Base-by-base conservation (phyloP, 75 land plant genomes). In the Selaginella tamariscina region DNA sequence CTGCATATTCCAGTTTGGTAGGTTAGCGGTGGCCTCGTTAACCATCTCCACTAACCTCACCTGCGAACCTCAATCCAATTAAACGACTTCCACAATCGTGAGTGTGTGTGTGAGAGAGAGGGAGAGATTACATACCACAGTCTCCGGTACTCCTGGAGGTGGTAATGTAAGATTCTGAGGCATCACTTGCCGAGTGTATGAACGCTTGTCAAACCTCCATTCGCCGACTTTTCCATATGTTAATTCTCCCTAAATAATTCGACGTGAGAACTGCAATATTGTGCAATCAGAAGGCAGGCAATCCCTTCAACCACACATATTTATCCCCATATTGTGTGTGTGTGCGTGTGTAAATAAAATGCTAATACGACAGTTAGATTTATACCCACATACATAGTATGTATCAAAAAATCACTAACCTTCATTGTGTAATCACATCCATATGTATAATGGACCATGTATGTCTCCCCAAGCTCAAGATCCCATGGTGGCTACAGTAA, bases 361-460 rank as follows among this genome's bases (percentile, higher is more conserved):
- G 54, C 20, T 49, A 49, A 13, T 49, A 13, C 54, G 18, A 49
- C 54, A 13, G 54, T 13, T 13, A 49, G 11, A 49, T 49, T 13
- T 13, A 49, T 20, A 49, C 20, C 54, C 54, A 60, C n/a, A 60
- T 60, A 9, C 13, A 60, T 39, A 32, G 23, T 63, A 27, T n/a
- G 2, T 11, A 29, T 65, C 54, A 31, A 1, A 24, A 13, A 33
- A 64, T 32, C 32, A 33, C 66, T 55, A 94, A n/a, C 99, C 92
- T 82, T 67, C 84, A 88, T 69, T 62, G 83, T 80, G 69, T 85
- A 95, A 72, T 95, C 97, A 66, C 99, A 91, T 32, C 97, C 93
- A 74, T 95, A 91, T 24, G 99, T 95, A 66, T 91, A 95, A 71
- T 95, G 99, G 27, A 95, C 88, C 24, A 95, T 95, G 79, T 72